These are phyloP conservation scores for Fusarium neocosmosporiellum DNA, from an alignment of 2,329 filamentous ascomycete species.

Conservation along the genomic window DNA sequence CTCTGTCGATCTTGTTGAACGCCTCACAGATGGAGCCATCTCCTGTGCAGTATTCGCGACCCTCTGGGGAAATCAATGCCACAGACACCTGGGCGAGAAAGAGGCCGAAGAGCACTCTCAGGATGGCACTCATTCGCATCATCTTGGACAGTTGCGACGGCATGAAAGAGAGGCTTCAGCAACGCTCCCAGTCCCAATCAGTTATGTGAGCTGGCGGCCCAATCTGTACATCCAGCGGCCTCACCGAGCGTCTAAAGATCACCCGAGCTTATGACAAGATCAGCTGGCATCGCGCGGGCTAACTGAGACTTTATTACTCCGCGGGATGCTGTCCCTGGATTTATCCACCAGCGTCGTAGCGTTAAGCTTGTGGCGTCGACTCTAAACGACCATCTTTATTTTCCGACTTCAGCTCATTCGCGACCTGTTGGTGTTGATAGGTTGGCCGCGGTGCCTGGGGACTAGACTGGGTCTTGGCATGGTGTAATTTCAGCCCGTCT, in stretches of 20 bases:
- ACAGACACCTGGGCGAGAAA: constrained; percentile 7
- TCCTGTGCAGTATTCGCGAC: constrained; percentile 24
- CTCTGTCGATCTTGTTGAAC: constrained; percentile 11
- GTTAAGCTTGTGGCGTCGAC: constrained; percentile 7
- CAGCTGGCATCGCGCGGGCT: background rate
- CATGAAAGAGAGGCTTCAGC: background rate
- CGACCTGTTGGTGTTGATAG: background rate
- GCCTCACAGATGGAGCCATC: constrained; percentile 31
- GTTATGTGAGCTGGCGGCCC: background rate
- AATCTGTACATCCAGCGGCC: background rate
- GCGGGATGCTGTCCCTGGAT: constrained; percentile 5
- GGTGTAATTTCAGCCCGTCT: constrained; percentile 13
- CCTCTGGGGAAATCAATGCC: constrained; percentile 14
- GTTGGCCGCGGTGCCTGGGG: background rate
- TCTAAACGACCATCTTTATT: constrained; percentile 6
- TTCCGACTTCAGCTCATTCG: background rate
- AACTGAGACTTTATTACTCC: background rate
- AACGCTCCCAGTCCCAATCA: background rate
- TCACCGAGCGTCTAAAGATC: background rate
- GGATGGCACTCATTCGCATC: background rate
- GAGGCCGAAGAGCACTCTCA: constrained; percentile 5
- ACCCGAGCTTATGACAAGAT: background rate
- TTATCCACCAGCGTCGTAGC: background rate
- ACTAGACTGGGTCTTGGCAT: constrained; percentile 1
- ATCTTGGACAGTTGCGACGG: background rate